A percentile compares a stretch with the other conserved stretches of the same genome.
Evolutionary conservation across 768 basidiomycete genomes (phyloP).

Genomic region (Lentinula lateritia): DNA sequence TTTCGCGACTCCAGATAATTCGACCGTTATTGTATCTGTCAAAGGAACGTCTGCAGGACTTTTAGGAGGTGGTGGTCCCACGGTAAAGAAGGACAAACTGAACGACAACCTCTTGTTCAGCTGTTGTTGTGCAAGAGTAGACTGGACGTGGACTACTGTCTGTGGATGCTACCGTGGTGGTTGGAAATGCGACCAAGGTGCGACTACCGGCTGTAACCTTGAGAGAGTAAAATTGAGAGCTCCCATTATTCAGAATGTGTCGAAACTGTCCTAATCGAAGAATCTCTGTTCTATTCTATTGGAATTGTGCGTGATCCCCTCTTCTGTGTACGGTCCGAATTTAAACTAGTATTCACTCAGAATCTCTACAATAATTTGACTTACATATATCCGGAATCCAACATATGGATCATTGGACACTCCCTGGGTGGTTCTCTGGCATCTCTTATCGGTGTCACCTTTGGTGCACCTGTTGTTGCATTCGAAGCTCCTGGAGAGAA

Average conservation of each 20-base stretch:
- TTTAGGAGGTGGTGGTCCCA: constrained; percentile 74
- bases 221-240: not conserved
- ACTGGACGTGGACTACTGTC: constrained; percentile 92
- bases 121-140: constrained; percentile 90
- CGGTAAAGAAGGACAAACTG: constrained; percentile 85
- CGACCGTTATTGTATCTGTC: constrained; percentile 81
- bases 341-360: constrained; percentile 29
- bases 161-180: constrained; percentile 83
- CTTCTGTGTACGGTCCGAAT: not conserved
- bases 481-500: constrained; percentile 90
- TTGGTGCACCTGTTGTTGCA: constrained; percentile 81
- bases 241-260: constrained; percentile 45
- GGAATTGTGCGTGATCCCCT: constrained; percentile 59
- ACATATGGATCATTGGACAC: constrained; percentile 84
- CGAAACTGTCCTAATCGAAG: constrained; percentile 66
- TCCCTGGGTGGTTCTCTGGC: constrained; percentile 72
- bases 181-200: constrained; percentile 67
- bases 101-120: constrained; percentile 93
- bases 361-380: constrained; percentile 93
- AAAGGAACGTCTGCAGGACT: constrained; percentile 87
- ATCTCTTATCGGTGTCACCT: constrained; percentile 80
- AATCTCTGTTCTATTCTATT: constrained; percentile 85
- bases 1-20: constrained; percentile 79
- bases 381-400: constrained; percentile 85
- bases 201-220: not conserved